A percentile compares a stretch with the other conserved stretches of the same genome.
These are phyloP conservation scores for Suillus bovinus DNA, from an alignment of 768 basidiomycete species.

Conservation along the genomic window DNA sequence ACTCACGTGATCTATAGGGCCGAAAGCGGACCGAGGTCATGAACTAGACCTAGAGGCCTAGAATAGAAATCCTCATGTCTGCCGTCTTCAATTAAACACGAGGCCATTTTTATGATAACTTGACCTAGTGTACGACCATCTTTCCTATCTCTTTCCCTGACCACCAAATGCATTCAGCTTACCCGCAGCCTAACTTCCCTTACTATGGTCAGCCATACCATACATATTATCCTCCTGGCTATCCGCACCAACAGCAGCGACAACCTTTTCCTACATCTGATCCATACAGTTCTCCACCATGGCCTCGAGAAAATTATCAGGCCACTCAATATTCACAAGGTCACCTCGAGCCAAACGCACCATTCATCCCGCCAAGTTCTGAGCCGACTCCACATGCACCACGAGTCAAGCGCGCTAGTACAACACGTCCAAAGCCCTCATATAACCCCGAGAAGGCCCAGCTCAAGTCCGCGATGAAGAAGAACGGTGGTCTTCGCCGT, in stretches of 20 bases:
- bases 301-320: conserved; percentile 38
- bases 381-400: conserved; percentile 22
- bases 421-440: conserved; percentile 23
- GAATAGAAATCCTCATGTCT: conserved; percentile 31
- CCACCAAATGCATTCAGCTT: conserved; percentile 29
- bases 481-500: conserved; percentile 31
- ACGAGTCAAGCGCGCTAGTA: conserved; percentile 37
- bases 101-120: conserved; percentile 3
- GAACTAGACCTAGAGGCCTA: too few relatives aligned
- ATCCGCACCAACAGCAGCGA: conserved; percentile 20
- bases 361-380: conserved; percentile 28
- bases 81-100: neutral
- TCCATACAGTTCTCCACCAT: conserved; percentile 37
- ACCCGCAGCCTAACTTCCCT: conserved; percentile 41
- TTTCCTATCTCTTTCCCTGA: conserved; percentile 7
- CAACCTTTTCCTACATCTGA: conserved; percentile 16
- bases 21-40: neutral
- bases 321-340: conserved; percentile 28
- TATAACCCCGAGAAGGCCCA: conserved; percentile 32
- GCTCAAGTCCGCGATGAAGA: conserved; percentile 63
- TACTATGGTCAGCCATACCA: conserved; percentile 49
- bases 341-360: conserved; percentile 14
- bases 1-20: conserved; percentile 15
- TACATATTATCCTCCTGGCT: conserved; percentile 33
- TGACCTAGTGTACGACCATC: neutral